Conservation (phyloP, 1,284 basidiomycete species). For the Tilletiopsis washingtonensis region DNA sequence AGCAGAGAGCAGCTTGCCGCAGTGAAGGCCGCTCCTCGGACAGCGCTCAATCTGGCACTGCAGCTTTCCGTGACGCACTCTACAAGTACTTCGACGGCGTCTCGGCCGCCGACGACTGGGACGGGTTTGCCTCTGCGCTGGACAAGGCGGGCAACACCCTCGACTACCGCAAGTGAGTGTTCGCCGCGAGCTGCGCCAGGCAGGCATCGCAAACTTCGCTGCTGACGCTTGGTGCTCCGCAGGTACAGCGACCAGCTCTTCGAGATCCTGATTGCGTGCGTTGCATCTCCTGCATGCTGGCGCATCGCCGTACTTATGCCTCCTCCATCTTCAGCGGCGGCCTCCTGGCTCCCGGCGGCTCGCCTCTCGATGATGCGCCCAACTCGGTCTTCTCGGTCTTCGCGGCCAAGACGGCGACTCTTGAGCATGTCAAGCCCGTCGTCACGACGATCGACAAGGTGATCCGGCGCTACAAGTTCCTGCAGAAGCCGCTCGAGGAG, state of each 20-base stretch:
- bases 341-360: slow-evolving; percentile 87
- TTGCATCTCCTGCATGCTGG: neutral
- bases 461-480: slow-evolving; percentile 91
- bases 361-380: slow-evolving; percentile 74
- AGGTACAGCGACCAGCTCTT: slow-evolving; percentile 94
- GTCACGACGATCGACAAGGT: slow-evolving; percentile 89
- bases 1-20: no score
- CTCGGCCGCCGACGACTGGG: slow-evolving; percentile 66
- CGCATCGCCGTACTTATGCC: neutral
- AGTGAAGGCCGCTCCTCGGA: no score
- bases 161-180: slow-evolving; percentile 53
- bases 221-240: no score
- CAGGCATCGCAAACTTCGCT: no score
- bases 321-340: slow-evolving; percentile 57
- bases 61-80: slow-evolving; percentile 90
- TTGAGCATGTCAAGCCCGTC: slow-evolving; percentile 65
- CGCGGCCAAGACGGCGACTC: slow-evolving; percentile 54
- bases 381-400: slow-evolving; percentile 74
- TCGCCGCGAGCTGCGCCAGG: no score
- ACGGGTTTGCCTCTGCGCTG: slow-evolving; percentile 72
- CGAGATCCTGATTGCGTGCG: slow-evolving; percentile 72
- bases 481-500: slow-evolving; percentile 88
- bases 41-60: no score
- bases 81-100: slow-evolving; percentile 87
- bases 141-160: slow-evolving; percentile 79